Conservation (phyloP, 2,329 filamentous ascomycete species). For the Pseudohalonectria lignicola region DNA sequence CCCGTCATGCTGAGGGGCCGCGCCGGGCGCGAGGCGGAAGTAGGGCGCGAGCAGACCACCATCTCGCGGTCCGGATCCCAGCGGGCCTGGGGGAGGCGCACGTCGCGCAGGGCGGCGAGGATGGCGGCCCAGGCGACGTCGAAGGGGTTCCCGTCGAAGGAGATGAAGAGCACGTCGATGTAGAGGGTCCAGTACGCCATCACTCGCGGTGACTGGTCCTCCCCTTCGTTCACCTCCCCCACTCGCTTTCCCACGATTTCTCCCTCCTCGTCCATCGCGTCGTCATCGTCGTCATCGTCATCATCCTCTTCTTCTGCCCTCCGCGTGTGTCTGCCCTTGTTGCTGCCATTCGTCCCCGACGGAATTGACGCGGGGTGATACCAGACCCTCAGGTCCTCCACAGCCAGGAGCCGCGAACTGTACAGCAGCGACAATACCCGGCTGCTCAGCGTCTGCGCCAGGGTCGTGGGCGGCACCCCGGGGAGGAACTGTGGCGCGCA, state of each 20-base stretch:
- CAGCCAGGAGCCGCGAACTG: slow-evolving; percentile 53
- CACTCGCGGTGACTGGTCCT: slow-evolving; percentile 26
- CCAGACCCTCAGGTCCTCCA: slow-evolving; percentile 63
- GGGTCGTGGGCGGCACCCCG: slow-evolving; percentile 65
- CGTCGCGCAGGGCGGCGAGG: slow-evolving; percentile 69
- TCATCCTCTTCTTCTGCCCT: slow-evolving; percentile 10
- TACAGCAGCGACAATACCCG: slow-evolving; percentile 69
- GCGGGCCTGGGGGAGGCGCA: slow-evolving; percentile 63
- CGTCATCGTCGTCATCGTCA: slow-evolving; percentile 22
- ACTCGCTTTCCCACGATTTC: no score
- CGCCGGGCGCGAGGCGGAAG: no score
- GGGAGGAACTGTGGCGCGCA: slow-evolving; percentile 79
- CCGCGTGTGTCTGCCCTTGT: slow-evolving; percentile 16
- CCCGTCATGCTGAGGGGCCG: slow-evolving; percentile 48
- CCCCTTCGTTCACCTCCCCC: slow-evolving; percentile 11
- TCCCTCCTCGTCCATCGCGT: slow-evolving; percentile 10
- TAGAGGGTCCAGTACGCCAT: slow-evolving; percentile 94
- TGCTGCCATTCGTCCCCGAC: slow-evolving; percentile 23
- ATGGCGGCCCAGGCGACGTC: slow-evolving; percentile 84
- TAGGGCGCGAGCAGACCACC: slow-evolving; percentile 63
- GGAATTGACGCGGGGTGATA: slow-evolving; percentile 34
- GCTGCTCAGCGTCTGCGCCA: slow-evolving; percentile 79
- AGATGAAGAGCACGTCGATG: slow-evolving; percentile 90
- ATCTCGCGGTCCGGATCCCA: slow-evolving; percentile 77
- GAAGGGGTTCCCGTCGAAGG: slow-evolving; percentile 82